Base-by-base conservation (phyloP, 768 basidiomycete genomes). In the Leccinum pellstonianum region DNA sequence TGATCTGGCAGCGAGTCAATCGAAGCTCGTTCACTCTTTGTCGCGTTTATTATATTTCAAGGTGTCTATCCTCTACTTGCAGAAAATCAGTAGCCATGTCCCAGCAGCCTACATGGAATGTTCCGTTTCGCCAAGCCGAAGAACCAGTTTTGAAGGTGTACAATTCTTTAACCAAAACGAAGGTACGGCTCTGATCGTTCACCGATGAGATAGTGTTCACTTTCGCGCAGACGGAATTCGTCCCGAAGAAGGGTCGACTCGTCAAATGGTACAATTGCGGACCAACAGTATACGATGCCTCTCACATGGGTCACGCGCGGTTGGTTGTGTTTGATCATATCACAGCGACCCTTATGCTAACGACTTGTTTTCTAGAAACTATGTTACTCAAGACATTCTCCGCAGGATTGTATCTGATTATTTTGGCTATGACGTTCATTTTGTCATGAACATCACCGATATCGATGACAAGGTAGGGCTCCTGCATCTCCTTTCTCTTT, bases 251-350 rank as follows among this genome's bases (percentile, higher is more conserved):
- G 62, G 88, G 87, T 0, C 81, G 83, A 2, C 83, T 83, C 64
- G 86, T 96, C n/a, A 95, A 95, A 67, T 98, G 95, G 95, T 98
- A 99, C 73, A 98, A 97, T 73, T 99, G 97, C 69, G 96, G 97
- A 10, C 96, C 97, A 17, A 99, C 97, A 0, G 97, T 99, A 9
- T 99, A 99, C 73, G 97, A 99, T 79, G 86, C 94, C 12, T 90
- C 93, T 46, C 97, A 99, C 74, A 94, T 99, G 92, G 97, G 97
- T 6, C 97, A 99, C 77, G 97, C 97, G 7, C 86, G 95, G 94
- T 96, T 21, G 7, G 63, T 31, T 11, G 7, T 29, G 35, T 57
- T 12, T 46, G 43, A 46, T 46, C 9, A 19, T 19, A 19, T 46
- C 43, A 46, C 23, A 25, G 48, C 25, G 53, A 49, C 43, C 31